phyloP scores from a whole-genome alignment of 306 rosid genomes.

The Dalbergia cochinchinensis region DNA sequence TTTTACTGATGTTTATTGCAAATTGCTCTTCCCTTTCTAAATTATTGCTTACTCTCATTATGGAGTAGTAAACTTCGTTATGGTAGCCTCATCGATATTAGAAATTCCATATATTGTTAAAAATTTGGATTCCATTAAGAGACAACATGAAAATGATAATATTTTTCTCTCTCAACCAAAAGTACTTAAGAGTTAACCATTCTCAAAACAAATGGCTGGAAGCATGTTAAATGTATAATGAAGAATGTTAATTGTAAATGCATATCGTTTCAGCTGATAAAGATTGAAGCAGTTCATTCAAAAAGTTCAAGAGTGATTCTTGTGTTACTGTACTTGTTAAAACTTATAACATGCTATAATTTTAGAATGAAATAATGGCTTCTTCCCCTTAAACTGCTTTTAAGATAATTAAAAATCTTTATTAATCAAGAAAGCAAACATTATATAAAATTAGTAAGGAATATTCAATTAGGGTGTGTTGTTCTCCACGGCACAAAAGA shows the following conservation, averaged over 20 bases:
- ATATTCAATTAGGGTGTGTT: not conserved
- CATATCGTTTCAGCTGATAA: not conserved
- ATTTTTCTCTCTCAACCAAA: not conserved
- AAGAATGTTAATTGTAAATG: not conserved
- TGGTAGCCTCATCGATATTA: not conserved
- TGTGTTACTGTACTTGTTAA: not conserved
- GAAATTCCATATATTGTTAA: not conserved
- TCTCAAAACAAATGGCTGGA: not conserved
- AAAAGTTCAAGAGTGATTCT: not conserved
- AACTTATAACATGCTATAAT: not conserved
- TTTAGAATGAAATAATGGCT: not conserved
- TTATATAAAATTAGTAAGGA: not conserved
- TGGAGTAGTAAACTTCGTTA: not conserved
- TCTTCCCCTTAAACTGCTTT: not conserved
- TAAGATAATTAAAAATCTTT: not conserved
- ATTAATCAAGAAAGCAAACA: not conserved
- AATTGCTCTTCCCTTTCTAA: not conserved
- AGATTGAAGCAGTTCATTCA: not conserved
- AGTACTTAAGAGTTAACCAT: not conserved
- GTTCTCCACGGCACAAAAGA: constrained; percentile 7
- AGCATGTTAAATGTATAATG: not conserved
- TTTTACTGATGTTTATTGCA: constrained; percentile 12
- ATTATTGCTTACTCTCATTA: not conserved
- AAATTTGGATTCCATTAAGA: not conserved
- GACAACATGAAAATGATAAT: not conserved